Base-by-base conservation (phyloP, 2,329 filamentous ascomycete species). In the Ceratocystis ficicola region DNA sequence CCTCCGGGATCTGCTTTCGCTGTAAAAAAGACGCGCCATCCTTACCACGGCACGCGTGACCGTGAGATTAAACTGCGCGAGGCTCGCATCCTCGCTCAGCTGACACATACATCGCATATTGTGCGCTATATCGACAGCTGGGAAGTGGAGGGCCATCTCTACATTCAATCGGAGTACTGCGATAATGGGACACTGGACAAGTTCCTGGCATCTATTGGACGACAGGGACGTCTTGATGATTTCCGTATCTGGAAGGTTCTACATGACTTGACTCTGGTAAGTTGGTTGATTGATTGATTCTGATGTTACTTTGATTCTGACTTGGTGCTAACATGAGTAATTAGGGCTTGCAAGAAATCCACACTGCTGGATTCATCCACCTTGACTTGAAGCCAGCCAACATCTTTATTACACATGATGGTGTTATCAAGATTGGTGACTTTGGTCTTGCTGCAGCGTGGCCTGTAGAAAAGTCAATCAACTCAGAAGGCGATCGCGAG, bases 171-270 rank as follows among this genome's bases (percentile, higher is more conserved):
- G 0, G 94, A 99, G 73, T 97, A 87, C 73, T 99, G 94, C 72
- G 92, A 96, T 73, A 90, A 96, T 73, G 94, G 94, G 17, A 95
- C 90, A 68, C 78, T 99, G 55, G 88, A 95, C 73, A 82, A 85
- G 17, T 99, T 97, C 73, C 80, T 99, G 36, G 82, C 84, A n/a
- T 84, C 88, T 67, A 85, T 90, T 68, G 94, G 94, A 28, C 82
- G 87, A 68, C 90, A 89, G 73, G 92, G 90, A 60, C 84, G 93
- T 70, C 77, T 99, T 70, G 94, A 99, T 75, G 94, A 97, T 74
- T 99, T 99, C 77, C 85, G 94, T 68, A 96, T 97, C 75, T 99
- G 94, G 90, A 99, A 99, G 78, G 93, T 97, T 67, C 78, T 97
- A 71, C 83, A 96, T 52, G 94, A 99, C 74, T 76, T 96, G 67